phyloP scores from a whole-genome alignment of 805 yeast species.

The Sugiyamaella lignohabitans region DNA sequence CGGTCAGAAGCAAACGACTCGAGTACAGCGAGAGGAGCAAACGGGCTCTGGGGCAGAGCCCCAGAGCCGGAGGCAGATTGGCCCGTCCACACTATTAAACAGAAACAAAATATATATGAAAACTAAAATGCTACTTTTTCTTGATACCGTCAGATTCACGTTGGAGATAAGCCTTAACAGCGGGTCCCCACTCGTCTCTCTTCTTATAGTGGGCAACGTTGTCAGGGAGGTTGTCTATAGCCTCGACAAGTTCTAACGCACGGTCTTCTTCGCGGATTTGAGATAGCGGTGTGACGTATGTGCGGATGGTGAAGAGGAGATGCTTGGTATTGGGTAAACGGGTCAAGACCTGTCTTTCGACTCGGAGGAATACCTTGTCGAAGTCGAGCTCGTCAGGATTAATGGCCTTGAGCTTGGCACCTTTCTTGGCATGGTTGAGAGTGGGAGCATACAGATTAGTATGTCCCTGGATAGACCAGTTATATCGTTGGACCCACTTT shows the following conservation, averaged over 20 bases:
- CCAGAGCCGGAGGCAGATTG: no score
- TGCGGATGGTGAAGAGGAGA: conserved; percentile 47
- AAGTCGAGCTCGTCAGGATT: conserved; percentile 34
- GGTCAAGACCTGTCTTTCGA: conserved; percentile 54
- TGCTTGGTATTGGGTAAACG: conserved; percentile 45
- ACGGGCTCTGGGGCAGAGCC: no score
- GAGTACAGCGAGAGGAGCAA: no score
- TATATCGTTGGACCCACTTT: conserved; percentile 54
- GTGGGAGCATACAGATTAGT: conserved; percentile 41
- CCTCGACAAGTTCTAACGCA: conserved; percentile 50
- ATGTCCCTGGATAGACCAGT: conserved; percentile 68
- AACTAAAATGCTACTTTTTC: no score
- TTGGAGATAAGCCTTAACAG: conserved; percentile 42
- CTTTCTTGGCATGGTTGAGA: conserved; percentile 37
- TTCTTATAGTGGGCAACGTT: conserved; percentile 57
- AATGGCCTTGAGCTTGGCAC: conserved; percentile 18
- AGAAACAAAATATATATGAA: no score
- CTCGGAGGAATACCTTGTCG: conserved; percentile 44
- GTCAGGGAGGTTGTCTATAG: conserved; percentile 57
- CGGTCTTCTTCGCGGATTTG: conserved; percentile 42
- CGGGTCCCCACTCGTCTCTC: conserved; percentile 62
- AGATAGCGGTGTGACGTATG: conserved; percentile 50
- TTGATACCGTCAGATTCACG: conserved; percentile 29
- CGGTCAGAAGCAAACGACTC: no score
- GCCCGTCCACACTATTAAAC: no score